Conservation (phyloP, 2,329 filamentous ascomycete genomes). For the Fusarium keratoplasticum region DNA sequence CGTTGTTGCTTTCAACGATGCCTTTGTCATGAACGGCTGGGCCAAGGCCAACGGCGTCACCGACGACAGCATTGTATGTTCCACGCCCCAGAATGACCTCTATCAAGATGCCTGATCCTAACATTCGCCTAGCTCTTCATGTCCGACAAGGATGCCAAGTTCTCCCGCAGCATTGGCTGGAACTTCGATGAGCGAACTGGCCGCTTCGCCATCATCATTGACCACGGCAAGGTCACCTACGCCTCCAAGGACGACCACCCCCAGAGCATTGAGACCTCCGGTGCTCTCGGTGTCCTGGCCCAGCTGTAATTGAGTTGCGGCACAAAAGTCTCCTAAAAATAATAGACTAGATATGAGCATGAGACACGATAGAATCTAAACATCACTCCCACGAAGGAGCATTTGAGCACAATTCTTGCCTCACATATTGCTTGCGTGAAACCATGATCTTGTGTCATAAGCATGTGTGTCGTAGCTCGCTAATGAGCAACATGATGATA, state of each 20-base stretch:
- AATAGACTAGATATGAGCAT: constrained; percentile 25
- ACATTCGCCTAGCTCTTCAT: constrained; percentile 73
- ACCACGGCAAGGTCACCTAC: constrained; percentile 86
- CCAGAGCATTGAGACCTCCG: constrained; percentile 58
- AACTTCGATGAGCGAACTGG: constrained; percentile 78
- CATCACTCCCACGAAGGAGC: constrained; percentile 16
- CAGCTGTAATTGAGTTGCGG: constrained; percentile 57
- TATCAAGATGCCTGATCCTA: constrained; percentile 6
- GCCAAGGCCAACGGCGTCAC: constrained; percentile 86
- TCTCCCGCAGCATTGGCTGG: constrained; percentile 85
- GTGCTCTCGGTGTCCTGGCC: constrained; percentile 65
- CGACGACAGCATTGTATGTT: constrained; percentile 70
- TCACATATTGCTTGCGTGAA: background rate
- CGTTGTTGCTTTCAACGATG: constrained; percentile 86
- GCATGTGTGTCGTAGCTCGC: background rate
- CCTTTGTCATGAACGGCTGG: constrained; percentile 90
- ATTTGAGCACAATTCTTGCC: constrained; percentile 3
- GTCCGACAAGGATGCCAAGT: constrained; percentile 75
- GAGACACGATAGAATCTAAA: constrained; percentile 36
- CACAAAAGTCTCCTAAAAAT: constrained; percentile 6
- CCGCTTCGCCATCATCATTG: constrained; percentile 83
- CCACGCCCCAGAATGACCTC: background rate
- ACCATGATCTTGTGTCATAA: constrained; percentile 9
- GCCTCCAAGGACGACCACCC: constrained; percentile 76
- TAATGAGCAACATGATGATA: constrained; percentile 15